Conservation (phyloP, 2,329 filamentous ascomycete genomes). For the Endocalyx cinctus region DNA sequence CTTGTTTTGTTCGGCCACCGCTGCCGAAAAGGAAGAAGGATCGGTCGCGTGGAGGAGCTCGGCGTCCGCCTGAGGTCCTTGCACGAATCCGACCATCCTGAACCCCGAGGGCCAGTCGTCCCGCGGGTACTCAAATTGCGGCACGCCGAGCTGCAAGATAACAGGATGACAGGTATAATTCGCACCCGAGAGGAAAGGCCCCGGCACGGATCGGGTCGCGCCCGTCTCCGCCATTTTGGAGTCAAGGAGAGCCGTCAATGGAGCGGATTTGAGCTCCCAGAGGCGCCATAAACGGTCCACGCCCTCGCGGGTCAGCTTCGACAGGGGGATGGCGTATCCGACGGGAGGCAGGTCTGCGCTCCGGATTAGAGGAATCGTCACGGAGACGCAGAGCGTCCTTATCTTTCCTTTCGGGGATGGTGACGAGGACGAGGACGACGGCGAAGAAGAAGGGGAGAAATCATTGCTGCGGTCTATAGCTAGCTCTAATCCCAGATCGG, state of each 20-base stretch:
- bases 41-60: constrained; percentile 2
- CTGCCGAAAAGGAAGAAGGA: background rate
- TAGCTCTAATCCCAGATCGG: too few species aligned
- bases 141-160: constrained; percentile 33
- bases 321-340: constrained; percentile 25
- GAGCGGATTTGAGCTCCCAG: constrained; percentile 20
- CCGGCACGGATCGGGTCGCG: constrained; percentile 12
- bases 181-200: constrained; percentile 26
- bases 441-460: constrained; percentile 7
- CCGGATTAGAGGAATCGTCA: constrained; percentile 32
- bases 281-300: constrained; percentile 25
- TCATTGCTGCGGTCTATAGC: constrained; percentile 9
- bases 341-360: constrained; percentile 31
- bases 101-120: constrained; percentile 31
- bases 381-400: constrained; percentile 28
- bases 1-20: too few species aligned
- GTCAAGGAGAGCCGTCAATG: constrained; percentile 23
- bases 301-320: constrained; percentile 18
- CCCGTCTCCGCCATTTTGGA: constrained; percentile 25
- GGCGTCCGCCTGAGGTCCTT: constrained; percentile 11
- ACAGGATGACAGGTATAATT: constrained; percentile 31
- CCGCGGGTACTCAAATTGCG: constrained; percentile 33
- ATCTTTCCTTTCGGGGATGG: too few species aligned
- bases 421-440: too few species aligned
- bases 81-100: constrained; percentile 31